Evolutionary conservation across 441 rosid species (phyloP), one percentile per base, ranked within the genome.

Genomic region (Iberis amara): DNA sequence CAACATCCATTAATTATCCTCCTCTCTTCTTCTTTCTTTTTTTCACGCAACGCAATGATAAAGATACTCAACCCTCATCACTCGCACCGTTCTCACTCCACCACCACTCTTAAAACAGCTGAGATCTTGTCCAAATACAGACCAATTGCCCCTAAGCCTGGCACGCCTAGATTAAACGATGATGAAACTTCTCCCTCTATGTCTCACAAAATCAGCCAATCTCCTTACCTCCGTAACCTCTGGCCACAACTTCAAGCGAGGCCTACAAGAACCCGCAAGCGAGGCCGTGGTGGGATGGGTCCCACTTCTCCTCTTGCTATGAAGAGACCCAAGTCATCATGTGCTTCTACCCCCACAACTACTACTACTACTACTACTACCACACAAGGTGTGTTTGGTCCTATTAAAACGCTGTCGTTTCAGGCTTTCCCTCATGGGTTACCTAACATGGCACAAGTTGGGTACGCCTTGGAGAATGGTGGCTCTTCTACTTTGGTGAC

Each of bases 101-200:
- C 69, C 42, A 60, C 69, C 27, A 77, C 89, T 13, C 82, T 84
- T 0, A 87, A 83, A 62, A 88, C 96, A 0, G 95, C 94, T 23
- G 96, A 91, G 73, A 91, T 91, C 59, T 75, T 91, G 89, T 88
- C 95, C 6, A 70, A 86, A 69, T 91, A 85, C 57, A 71, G 95
- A 52, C 98, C 96, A 6, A 91, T 88, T 39, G 96, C 98, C 7
- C 96, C 98, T 2, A 91, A 71, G 64, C 96, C 96, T 0, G 89
- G 76, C 56, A 47, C 47, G 15, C 57, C 78, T 7, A 53, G 37
- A 31, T 52, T 14, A 11, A 73, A 47, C 47, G 82, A 83, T 6
- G 10, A 59, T 65, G 66, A 60, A 24, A 11, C 46, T 55, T 59
- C 47, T 40, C 51, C 89, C 18, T 57, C 71, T 47, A 68, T 74